Percentiles rank a stretch among this genome's conserved stretches.
These are phyloP conservation scores for Xerocomus nothofagi DNA, from an alignment of 1,284 basidiomycete genomes.

Conservation along the genomic window DNA sequence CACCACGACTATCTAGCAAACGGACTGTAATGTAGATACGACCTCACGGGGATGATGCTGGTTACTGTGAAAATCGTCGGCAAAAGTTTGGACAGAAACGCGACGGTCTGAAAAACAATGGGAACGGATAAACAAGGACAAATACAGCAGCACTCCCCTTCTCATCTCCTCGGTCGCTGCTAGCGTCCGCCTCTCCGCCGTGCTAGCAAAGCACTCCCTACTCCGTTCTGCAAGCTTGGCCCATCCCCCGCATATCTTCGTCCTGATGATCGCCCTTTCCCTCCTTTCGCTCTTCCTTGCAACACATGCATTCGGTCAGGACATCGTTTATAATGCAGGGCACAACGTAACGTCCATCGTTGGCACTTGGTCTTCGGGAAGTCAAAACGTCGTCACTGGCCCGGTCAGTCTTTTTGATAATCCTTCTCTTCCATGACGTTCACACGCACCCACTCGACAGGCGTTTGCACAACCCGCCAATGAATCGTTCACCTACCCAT, in stretches of 20 bases:
- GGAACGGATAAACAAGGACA: conserved; percentile 23
- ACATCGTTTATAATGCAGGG: conserved; percentile 33
- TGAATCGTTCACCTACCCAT: conserved; percentile 77
- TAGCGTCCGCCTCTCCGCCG: conserved; percentile 9
- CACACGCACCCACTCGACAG: conserved; percentile 40
- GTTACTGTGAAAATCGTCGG: conserved; percentile 3
- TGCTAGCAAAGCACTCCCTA: conserved; percentile 1
- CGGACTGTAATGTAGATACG: not conserved
- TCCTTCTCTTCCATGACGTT: not conserved
- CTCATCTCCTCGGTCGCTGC: conserved; percentile 13
- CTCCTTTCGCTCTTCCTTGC: conserved; percentile 24
- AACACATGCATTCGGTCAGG: conserved; percentile 40
- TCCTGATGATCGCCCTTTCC: conserved; percentile 21
- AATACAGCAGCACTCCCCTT: conserved; percentile 19
- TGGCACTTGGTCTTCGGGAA: conserved; percentile 88
- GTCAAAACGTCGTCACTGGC: conserved; percentile 75
- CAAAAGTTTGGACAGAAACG: conserved; percentile 4
- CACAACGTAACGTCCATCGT: conserved; percentile 67
- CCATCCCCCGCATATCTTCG: not conserved
- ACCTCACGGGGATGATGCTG: not conserved
- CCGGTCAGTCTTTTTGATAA: conserved; percentile 42
- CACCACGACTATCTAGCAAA: too few relatives aligned
- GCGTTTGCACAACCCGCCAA: conserved; percentile 82
- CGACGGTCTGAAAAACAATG: conserved; percentile 12
- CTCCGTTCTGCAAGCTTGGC: not conserved